Evolutionary conservation across 495 filamentous ascomycete species (phyloP).

Genomic region (Immersiella caudata): DNA sequence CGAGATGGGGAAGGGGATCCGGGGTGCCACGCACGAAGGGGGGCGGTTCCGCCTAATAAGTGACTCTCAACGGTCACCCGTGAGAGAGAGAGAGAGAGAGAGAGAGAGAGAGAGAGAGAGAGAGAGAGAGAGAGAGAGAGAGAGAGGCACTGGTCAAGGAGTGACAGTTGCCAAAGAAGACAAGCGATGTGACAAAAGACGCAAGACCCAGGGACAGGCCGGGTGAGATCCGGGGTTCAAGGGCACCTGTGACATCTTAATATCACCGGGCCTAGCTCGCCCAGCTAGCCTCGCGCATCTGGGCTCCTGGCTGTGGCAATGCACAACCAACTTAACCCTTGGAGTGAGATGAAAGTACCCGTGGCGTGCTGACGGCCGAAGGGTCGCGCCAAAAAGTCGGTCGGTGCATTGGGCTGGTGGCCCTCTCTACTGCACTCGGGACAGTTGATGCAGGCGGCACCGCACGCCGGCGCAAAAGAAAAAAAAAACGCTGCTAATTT

Average conservation of each 20-base stretch:
- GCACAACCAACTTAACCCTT: background rate
- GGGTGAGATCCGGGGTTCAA: background rate
- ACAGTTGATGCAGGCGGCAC: background rate
- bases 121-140: background rate
- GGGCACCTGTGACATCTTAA: background rate
- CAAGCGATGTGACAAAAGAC: background rate
- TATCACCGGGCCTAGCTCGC: background rate
- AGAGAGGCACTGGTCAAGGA: background rate
- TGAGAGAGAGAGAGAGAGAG: background rate
- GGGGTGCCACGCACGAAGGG: background rate
- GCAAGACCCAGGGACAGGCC: background rate
- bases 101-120: background rate
- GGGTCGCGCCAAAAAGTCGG: background rate
- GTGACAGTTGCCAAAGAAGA: background rate
- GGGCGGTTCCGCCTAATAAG: background rate
- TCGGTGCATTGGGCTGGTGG: conserved; percentile 5
- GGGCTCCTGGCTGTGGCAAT: conserved; percentile 13
- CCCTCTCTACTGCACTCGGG: background rate
- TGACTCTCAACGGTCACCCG: background rate
- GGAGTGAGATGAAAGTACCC: conserved; percentile 12
- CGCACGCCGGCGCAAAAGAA: background rate
- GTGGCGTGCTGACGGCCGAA: conserved; percentile 9
- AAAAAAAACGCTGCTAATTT: background rate
- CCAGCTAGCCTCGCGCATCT: conserved; percentile 7
- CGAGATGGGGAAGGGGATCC: background rate